Evolutionary conservation across 768 basidiomycete genomes (phyloP).

Genomic region (Auriscalpium orientale): DNA sequence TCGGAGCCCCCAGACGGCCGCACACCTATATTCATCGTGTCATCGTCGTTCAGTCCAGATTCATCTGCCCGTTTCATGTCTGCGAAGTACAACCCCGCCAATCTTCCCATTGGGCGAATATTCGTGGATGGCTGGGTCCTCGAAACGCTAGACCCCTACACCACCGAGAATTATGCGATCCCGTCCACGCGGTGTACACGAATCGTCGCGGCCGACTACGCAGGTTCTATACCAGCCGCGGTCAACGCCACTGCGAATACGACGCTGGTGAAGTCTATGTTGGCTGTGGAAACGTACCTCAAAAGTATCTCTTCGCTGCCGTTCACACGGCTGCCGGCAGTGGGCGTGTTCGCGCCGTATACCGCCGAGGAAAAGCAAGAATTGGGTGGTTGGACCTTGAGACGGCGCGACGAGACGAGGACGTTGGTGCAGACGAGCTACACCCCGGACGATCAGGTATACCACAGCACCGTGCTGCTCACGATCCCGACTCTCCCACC

Average conservation of each 20-base stretch:
- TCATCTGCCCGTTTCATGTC: constrained; percentile 47
- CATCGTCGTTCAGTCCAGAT: constrained; percentile 73
- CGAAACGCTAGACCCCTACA: constrained; percentile 94
- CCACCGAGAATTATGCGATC: constrained; percentile 88
- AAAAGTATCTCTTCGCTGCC: constrained; percentile 61
- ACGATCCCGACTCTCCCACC: constrained; percentile 19
- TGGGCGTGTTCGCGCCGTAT: constrained; percentile 51
- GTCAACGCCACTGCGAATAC: constrained; percentile 84
- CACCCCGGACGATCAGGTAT: constrained; percentile 40
- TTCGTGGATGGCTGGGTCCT: constrained; percentile 93
- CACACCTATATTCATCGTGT: constrained; percentile 74
- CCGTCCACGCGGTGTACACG: constrained; percentile 87
- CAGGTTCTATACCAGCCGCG: constrained; percentile 76
- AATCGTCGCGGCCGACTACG: constrained; percentile 79
- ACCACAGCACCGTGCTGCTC: constrained; percentile 45
- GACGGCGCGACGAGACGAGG: constrained; percentile 50
- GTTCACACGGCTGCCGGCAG: constrained; percentile 58
- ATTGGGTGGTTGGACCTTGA: constrained; percentile 48
- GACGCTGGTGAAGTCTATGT: constrained; percentile 61
- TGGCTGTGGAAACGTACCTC: constrained; percentile 67
- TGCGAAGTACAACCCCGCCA: constrained; percentile 68
- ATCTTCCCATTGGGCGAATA: constrained; percentile 69
- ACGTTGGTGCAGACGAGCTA: constrained; percentile 51
- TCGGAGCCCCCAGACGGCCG: constrained; percentile 32
- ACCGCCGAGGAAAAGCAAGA: constrained; percentile 38